Evolutionary conservation across 2,329 filamentous ascomycete species (phyloP).

Genomic region (Penicillium brevicompactum): DNA sequence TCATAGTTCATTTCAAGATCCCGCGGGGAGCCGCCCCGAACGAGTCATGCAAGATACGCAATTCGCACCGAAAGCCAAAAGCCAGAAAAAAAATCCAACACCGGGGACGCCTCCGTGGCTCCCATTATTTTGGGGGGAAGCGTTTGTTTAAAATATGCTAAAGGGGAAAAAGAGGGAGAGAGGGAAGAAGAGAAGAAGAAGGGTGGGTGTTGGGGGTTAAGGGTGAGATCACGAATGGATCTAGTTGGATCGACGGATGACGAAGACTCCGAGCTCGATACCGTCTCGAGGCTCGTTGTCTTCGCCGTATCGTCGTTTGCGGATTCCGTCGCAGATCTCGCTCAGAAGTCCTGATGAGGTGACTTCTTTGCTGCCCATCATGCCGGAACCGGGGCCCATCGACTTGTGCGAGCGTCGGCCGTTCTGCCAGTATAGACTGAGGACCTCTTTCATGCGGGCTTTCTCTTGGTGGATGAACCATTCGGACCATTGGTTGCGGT

Average conservation of each 20-base stretch:
- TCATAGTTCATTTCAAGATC: slow-evolving; percentile 28
- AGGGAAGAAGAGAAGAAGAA: slow-evolving; percentile 5
- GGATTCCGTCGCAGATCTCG: slow-evolving; percentile 62
- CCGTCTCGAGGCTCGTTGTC: slow-evolving; percentile 47
- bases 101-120: slow-evolving; percentile 16
- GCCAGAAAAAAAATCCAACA: slow-evolving; percentile 12
- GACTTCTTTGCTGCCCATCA: slow-evolving; percentile 46
- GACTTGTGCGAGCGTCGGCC: slow-evolving; percentile 36
- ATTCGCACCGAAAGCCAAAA: slow-evolving; percentile 5
- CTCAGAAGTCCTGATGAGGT: slow-evolving; percentile 59
- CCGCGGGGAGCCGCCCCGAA: slow-evolving; percentile 19
- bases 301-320: slow-evolving; percentile 50
- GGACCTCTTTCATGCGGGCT: slow-evolving; percentile 56
- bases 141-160: slow-evolving; percentile 24
- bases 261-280: slow-evolving; percentile 52
- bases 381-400: slow-evolving; percentile 24
- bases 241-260: slow-evolving; percentile 48
- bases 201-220: background rate
- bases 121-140: slow-evolving; percentile 11
- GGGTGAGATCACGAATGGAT: background rate
- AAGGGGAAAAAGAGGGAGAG: slow-evolving; percentile 8
- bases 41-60: slow-evolving; percentile 14
- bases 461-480: slow-evolving; percentile 69
- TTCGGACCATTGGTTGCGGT: slow-evolving; percentile 60
- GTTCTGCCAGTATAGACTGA: slow-evolving; percentile 46